Base-by-base conservation (phyloP, 2,329 filamentous ascomycete genomes). In the Atkinsonella hypoxylon region DNA sequence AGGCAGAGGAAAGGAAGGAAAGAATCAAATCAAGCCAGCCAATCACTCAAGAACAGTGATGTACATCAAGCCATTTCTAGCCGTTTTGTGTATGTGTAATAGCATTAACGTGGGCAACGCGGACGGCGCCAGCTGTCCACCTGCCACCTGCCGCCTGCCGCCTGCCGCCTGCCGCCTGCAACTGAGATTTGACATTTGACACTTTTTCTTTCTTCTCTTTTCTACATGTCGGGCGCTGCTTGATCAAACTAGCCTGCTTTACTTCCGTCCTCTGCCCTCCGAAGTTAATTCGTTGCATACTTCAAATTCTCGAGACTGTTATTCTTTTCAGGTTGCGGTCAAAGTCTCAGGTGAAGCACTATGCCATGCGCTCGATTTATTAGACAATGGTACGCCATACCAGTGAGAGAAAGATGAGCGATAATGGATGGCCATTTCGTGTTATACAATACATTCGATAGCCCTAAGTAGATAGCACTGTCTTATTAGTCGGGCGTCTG, bases 351-450 rank as follows among this genome's bases (percentile, higher is more conserved):
- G 6, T 26, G 8, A 26, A 26, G 26, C 2, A 26, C 26, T 7
- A 26, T 26, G 26, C 26, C 26, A 26, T 8, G 26, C 26, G n/a
- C 9, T 36, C n/a, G 12, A 34, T 36, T 49, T 8, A 26, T 36
- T 43, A 18, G 39, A 42, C 20, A 20, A 15, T 38, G 20, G 20
- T 22, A 44, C 20, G 36, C 41, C 48, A 51, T 26, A 32, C 31
- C 46, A 17, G 46, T 43, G 46, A 46, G 30, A 54, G 48, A 38
- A 48, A 36, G 46, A 36, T 22, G 49, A 38, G 43, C 46, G 43
- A 51, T 45, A 42, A 51, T 41, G 38, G 42, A n/a, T n/a, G n/a
- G 49, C 13, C 49, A 45, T 43, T 17, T 15, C 13, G 39, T n/a
- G 30, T 36, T 10, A 18, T 9, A 18, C 7, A 2, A 32, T 31